Conservation (phyloP, 495 filamentous ascomycete genomes). For the Penicillium silybi region DNA sequence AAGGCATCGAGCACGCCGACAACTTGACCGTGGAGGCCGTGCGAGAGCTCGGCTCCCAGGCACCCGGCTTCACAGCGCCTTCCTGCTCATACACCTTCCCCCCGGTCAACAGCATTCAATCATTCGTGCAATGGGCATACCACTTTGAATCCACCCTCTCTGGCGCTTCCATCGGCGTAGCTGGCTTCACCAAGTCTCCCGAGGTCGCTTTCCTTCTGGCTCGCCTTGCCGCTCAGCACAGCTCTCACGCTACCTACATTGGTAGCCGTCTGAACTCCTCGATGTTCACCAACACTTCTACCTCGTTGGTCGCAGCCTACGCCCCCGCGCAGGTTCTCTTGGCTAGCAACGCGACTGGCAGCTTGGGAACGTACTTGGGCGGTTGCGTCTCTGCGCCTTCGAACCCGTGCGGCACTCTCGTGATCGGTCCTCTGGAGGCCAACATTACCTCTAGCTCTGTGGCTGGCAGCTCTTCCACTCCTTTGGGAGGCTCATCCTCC, state of each 20-base stretch:
- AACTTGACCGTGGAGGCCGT: constrained; percentile 25
- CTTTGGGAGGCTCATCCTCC: neutral
- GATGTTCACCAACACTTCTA: constrained; percentile 24
- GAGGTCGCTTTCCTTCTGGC: constrained; percentile 34
- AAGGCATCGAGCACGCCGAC: constrained; percentile 24
- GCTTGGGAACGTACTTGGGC: constrained; percentile 25
- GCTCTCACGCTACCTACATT: constrained; percentile 21
- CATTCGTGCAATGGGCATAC: constrained; percentile 20
- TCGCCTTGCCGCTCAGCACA: constrained; percentile 31
- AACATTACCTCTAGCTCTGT: constrained; percentile 17
- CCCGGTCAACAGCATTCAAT: constrained; percentile 8
- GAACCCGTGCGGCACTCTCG: constrained; percentile 19
- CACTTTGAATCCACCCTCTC: constrained; percentile 22
- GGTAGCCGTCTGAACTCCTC: constrained; percentile 19
- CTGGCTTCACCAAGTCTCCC: constrained; percentile 31
- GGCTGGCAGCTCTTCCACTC: constrained; percentile 1
- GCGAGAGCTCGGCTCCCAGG: constrained; percentile 14
- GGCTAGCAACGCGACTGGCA: constrained; percentile 20
- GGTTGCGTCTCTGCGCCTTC: constrained; percentile 24
- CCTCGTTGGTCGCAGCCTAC: constrained; percentile 24
- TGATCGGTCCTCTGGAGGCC: constrained; percentile 22
- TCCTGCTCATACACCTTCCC: constrained; percentile 25
- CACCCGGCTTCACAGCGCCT: constrained; percentile 18
- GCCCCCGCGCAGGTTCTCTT: constrained; percentile 22
- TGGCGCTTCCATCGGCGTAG: constrained; percentile 28